phyloP scores from a whole-genome alignment of 345 rosid genomes.

The Nasturtium officinale region DNA sequence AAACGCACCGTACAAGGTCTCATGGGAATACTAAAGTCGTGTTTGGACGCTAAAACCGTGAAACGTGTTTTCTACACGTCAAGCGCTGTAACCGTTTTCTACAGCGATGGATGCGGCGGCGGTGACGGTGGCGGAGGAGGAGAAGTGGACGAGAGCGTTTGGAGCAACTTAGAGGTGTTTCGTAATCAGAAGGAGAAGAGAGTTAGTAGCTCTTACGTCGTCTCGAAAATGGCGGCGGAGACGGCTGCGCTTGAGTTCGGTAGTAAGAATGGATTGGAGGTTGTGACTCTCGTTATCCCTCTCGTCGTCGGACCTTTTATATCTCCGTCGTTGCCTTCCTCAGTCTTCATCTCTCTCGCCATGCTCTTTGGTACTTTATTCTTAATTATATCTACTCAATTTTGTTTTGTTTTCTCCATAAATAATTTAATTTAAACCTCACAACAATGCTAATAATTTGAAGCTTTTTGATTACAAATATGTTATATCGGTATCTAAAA shows the following conservation, averaged over 20 bases:
- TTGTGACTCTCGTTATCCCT: constrained; percentile 51
- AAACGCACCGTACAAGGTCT: constrained; percentile 56
- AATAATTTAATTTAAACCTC: not conserved
- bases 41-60: constrained; percentile 56
- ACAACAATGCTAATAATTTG: not conserved
- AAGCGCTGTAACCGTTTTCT: constrained; percentile 46
- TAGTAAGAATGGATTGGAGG: constrained; percentile 45
- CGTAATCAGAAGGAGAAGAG: constrained; percentile 37
- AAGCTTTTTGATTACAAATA: too few relatives aligned
- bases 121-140: not conserved
- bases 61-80: constrained; percentile 69
- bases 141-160: constrained; percentile 44
- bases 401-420: not conserved
- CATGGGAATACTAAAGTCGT: constrained; percentile 56
- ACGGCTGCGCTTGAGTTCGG: constrained; percentile 51
- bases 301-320: constrained; percentile 59
- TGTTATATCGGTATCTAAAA: not conserved
- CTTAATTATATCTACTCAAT: not conserved
- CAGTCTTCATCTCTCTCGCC: constrained; percentile 41
- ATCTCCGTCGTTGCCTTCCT: constrained; percentile 51
- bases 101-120: constrained; percentile 19
- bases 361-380: constrained; percentile 44
- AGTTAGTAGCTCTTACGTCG: constrained; percentile 42
- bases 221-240: constrained; percentile 49
- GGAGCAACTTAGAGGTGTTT: constrained; percentile 44